Evolutionary conservation across 768 basidiomycete species (phyloP).

Genomic region (Panellus pusillus): DNA sequence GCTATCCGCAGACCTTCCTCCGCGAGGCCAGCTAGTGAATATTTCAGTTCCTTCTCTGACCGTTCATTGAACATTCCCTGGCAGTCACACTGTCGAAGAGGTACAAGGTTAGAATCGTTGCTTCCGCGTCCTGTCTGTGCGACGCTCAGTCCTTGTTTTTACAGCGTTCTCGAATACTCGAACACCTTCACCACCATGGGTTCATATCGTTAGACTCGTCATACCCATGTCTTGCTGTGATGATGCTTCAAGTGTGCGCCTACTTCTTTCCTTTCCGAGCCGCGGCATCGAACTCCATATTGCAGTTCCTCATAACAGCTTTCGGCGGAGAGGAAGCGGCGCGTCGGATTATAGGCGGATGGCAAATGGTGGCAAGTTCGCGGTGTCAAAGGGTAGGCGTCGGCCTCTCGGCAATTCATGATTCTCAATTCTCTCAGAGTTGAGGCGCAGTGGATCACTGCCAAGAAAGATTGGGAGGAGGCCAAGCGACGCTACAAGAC

Average conservation of each 20-base stretch:
- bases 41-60: background rate
- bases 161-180: slow-evolving; percentile 73
- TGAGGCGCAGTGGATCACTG: slow-evolving; percentile 85
- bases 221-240: slow-evolving; percentile 79
- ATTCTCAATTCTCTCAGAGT: slow-evolving; percentile 45
- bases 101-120: slow-evolving; percentile 49
- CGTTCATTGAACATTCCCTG: slow-evolving; percentile 4
- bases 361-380: slow-evolving; percentile 99
- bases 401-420: slow-evolving; percentile 8
- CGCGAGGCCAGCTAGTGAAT: slow-evolving; percentile 68
- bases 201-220: slow-evolving; percentile 66
- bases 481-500: slow-evolving; percentile 59
- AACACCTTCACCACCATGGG: slow-evolving; percentile 84
- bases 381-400: slow-evolving; percentile 65
- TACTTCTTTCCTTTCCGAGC: no score
- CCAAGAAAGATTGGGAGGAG: slow-evolving; percentile 80
- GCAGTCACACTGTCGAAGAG: slow-evolving; percentile 83
- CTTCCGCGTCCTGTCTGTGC: no score
- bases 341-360: slow-evolving; percentile 76
- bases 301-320: slow-evolving; percentile 62
- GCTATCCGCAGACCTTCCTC: slow-evolving; percentile 62
- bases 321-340: slow-evolving; percentile 82
- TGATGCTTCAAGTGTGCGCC: slow-evolving; percentile 51
- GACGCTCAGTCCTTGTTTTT: no score
- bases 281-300: no score